Base-by-base conservation (phyloP, 768 basidiomycete species). In the Phylloporus sp. region DNA sequence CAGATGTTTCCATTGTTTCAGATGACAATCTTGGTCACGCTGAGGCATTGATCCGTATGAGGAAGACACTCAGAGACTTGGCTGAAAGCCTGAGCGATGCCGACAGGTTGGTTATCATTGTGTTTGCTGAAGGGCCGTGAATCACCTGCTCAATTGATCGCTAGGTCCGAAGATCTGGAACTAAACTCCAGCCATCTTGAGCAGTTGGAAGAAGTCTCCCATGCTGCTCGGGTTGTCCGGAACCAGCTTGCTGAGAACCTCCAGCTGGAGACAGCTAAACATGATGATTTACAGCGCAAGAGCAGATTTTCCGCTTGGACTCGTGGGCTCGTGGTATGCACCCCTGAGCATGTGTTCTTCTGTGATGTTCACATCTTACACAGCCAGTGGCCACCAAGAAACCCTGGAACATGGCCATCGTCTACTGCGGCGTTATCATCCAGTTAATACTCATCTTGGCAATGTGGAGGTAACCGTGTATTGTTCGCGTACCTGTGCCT, bases 401-500 rank as follows among this genome's bases (percentile, higher is more conserved):
- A 32, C 29, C 54, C 13, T 62, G 59, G 63, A 60, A 54, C 59
- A 68, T 61, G 49, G 61, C 58, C 23, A 67, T 73, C 62, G 50
- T 72, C 10, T 68, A 71, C 24, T 74, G 70, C 60, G 56, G 56
- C 6, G 54, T 79, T 38, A 24, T 74, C 36, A 38, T 79, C 5
- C 84, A 86, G 53, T 20, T 80, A 8, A 16, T 80, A 0, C 39
- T 85, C 23, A 50, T 77, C 29, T 55, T 79, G 47, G 52, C 77
- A 16, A 78, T 86, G 76, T 85, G 82, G 67, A 78, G 79, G 86
- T 87, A 64, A 38, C n/a, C n/a, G n/a, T 11, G 75, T 60, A n/a
- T 47, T 32, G 15, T 42, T 29, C 28, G 20, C 34, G 46, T 51
- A 44, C 6, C 27, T 20, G 47, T 23, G 22, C 13, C 5, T 12